Evolutionary conservation across 1,284 basidiomycete genomes (phyloP), one percentile per base, ranked within the genome.

Genomic region (Cryptococcus sp.): DNA sequence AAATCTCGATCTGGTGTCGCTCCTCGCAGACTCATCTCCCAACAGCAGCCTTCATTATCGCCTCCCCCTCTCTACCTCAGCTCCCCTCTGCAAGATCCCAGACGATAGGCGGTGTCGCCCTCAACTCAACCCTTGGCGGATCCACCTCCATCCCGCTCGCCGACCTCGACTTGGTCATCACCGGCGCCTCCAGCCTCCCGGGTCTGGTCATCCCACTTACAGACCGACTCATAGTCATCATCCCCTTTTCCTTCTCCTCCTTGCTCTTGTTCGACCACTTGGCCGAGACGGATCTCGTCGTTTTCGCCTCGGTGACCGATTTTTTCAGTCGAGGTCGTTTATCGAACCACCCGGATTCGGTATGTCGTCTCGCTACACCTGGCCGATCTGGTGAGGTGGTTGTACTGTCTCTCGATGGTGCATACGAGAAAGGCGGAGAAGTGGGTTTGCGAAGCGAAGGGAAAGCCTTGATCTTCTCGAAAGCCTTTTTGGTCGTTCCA

Each of bases 401-500:
- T n/a, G n/a, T n/a, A n/a, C n/a, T n/a, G n/a, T n/a, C n/a, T n/a
- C n/a, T n/a, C n/a, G n/a, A n/a, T 39, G 38, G n/a, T 23, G 12
- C 19, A n/a, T 23, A 39, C 5, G 38, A 5, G 7, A n/a, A 25
- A 22, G 38, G 38, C 19, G 38, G 38, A 9, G 5, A 31, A 43
- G 47, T 24, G 43, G 53, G 41, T 41, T 51, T 46, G 32, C 42
- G 48, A 36, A 56, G 40, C 19, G 52, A 54, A 11, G 66, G 66
- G 49, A 67, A 67, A 9, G 59, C 56, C 50, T 64, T 65, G 44
- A 67, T 51, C 38, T 58, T 61, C 22, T 52, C 53, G 4, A 69
- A 52, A 6, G 59, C 60, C 31, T 57, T 60, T 38, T 59, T 62
- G 2, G 64, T 65, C 41, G 53, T 62, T 47, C 62, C 64, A n/a